A percentile compares a stretch with the other conserved stretches of the same genome.
These are phyloP conservation scores for Rhodomyrtus tomentosa DNA, from an alignment of 345 rosid genomes.

Conservation along the genomic window DNA sequence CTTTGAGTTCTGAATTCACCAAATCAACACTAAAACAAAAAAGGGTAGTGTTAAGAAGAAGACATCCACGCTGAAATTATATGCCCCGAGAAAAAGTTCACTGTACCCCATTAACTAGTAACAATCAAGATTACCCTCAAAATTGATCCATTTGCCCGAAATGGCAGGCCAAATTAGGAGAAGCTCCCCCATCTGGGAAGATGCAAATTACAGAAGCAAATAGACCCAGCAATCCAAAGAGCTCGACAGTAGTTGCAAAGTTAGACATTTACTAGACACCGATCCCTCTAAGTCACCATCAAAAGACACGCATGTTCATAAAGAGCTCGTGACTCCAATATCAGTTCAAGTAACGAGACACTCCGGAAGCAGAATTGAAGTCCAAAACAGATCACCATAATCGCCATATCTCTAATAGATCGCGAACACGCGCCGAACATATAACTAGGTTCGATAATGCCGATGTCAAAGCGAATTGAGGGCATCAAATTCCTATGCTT, in stretches of 20 bases:
- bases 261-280: neutral
- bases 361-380: neutral
- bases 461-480: neutral
- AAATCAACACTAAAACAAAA: neutral
- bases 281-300: neutral
- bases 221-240: neutral
- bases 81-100: neutral
- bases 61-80: neutral
- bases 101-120: neutral
- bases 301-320: neutral
- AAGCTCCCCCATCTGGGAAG: neutral
- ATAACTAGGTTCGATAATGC: neutral
- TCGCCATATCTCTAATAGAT: neutral
- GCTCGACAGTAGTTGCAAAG: neutral
- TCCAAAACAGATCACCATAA: neutral
- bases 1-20: neutral
- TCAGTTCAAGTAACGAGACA: neutral
- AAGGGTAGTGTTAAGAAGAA: neutral
- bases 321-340: neutral
- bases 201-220: neutral
- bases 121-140: neutral
- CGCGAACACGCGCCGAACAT: neutral
- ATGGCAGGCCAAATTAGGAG: neutral
- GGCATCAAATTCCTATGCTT: neutral
- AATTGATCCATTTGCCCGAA: neutral